These are phyloP conservation scores for Phytophthora hibernalis DNA, from an alignment of 352 stramenopile species.

Conservation along the genomic window DNA sequence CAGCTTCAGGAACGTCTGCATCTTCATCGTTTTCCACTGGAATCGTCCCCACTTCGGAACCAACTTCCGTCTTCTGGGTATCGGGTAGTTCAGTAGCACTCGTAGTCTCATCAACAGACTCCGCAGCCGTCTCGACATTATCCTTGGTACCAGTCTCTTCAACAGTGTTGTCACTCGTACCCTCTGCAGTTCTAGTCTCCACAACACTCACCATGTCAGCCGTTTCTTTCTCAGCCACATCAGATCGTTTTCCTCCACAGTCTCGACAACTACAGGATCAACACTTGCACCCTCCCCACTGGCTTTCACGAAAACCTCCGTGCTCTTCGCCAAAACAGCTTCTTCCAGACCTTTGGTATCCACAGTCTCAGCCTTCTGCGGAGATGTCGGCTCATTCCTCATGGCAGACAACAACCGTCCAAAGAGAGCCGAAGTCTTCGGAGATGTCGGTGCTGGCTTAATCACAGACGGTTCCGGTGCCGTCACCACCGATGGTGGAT, in stretches of 20 bases:
- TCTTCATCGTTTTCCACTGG: background rate
- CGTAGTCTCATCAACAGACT: background rate
- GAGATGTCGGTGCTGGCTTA: slow-evolving; percentile 2
- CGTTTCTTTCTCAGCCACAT: background rate
- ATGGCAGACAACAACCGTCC: slow-evolving; percentile 11
- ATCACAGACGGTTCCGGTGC: background rate
- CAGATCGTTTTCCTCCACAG: background rate
- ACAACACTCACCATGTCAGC: background rate
- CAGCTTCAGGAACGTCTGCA: background rate
- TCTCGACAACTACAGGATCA: background rate
- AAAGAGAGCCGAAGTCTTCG: slow-evolving; percentile 6
- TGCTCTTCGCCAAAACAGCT: background rate
- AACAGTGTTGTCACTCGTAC: background rate
- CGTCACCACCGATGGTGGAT: background rate
- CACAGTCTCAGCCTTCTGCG: background rate
- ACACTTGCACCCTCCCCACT: background rate
- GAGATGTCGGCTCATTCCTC: slow-evolving; percentile 3
- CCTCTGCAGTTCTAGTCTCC: background rate
- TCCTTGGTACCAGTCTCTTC: background rate
- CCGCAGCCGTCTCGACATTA: background rate
- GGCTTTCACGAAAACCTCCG: background rate
- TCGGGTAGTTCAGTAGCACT: background rate
- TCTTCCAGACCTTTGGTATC: background rate
- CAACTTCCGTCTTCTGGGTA: background rate
- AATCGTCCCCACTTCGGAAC: background rate